Evolutionary conservation across 306 rosid species (phyloP).

Genomic region (Prunus mume): DNA sequence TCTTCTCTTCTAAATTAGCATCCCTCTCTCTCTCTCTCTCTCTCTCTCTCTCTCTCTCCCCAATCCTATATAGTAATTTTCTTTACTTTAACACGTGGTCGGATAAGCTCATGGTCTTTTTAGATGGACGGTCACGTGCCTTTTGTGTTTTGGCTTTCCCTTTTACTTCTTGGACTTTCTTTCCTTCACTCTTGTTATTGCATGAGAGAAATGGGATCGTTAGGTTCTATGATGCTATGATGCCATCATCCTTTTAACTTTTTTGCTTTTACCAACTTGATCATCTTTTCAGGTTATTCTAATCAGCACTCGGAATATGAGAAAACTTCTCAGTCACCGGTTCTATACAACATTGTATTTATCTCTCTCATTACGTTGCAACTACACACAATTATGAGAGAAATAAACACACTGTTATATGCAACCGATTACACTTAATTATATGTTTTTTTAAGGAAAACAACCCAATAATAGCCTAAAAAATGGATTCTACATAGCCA

Average conservation of each 20-base stretch:
- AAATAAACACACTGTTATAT: no score
- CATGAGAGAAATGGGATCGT: background rate
- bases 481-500: no score
- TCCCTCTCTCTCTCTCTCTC: no score
- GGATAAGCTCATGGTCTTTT: conserved; percentile 16
- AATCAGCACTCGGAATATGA: no score
- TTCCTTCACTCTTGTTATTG: background rate
- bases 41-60: background rate
- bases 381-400: no score
- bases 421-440: no score
- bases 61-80: background rate
- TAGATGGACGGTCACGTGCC: conserved; percentile 49
- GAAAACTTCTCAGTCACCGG: no score
- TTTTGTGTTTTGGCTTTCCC: conserved; percentile 25
- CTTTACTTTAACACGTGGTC: conserved; percentile 39
- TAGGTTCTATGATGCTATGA: background rate
- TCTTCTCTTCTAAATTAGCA: background rate
- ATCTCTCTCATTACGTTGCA: no score
- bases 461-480: no score
- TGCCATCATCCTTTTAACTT: background rate
- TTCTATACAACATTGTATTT: no score
- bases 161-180: background rate
- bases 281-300: background rate
- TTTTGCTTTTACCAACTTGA: background rate
- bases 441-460: no score